These are phyloP conservation scores for Avena insularis DNA, from an alignment of 176 grass and related monocot species.

Conservation along the genomic window DNA sequence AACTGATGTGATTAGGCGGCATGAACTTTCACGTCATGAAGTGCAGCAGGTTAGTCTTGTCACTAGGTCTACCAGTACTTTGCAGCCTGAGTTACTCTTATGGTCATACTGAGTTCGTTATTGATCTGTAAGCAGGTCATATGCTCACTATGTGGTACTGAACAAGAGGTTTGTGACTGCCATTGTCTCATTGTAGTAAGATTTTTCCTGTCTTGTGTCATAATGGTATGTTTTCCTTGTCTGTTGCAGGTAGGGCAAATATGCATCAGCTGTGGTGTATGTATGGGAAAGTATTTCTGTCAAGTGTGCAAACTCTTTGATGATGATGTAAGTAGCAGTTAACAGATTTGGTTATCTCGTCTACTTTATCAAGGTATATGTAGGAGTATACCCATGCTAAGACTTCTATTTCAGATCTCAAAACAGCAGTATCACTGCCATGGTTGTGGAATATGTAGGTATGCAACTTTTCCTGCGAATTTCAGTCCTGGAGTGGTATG, in stretches of 20 bases:
- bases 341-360: conserved; percentile 1
- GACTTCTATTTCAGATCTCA: conserved; percentile 62
- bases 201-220: conserved; percentile 17
- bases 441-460: conserved; percentile 96
- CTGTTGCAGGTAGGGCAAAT: conserved; percentile 71
- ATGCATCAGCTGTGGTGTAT: conserved; percentile 79
- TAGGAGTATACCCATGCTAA: conserved; percentile 8
- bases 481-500: background rate
- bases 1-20: conserved; percentile 55
- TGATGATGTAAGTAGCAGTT: conserved; percentile 79
- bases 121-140: conserved; percentile 59
- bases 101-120: conserved; percentile 6
- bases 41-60: conserved; percentile 48
- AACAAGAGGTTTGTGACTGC: conserved; percentile 73
- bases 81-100: background rate
- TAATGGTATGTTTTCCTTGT: conserved; percentile 43
- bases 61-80: conserved; percentile 11
- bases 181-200: background rate
- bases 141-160: conserved; percentile 82
- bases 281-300: conserved; percentile 95
- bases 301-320: conserved; percentile 91
- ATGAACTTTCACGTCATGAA: conserved; percentile 85
- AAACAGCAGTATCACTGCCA: conserved; percentile 95
- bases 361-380: conserved; percentile 23
- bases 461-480: conserved; percentile 6